Base-by-base conservation (phyloP, 2,329 filamentous ascomycete species). In the Verticillium longisporum region DNA sequence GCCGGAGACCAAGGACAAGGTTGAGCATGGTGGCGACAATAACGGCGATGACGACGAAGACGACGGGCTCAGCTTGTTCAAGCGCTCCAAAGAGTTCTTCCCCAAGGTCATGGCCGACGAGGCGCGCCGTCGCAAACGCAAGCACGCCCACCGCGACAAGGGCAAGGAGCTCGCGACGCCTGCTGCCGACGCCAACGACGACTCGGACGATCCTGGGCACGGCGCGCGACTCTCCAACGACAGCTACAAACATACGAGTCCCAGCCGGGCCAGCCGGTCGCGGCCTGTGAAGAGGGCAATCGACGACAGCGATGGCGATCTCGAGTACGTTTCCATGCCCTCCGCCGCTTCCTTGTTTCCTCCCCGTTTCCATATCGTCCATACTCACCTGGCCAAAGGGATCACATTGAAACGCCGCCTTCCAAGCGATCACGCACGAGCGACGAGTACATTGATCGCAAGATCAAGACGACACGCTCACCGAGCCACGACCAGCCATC, bases 81-180 rank as follows among this genome's bases (percentile, higher is more conserved):
- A 77, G 53, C 79, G 80, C 5, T 75, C 79, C 13, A 79, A 78
- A 63, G 75, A 79, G 61, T 82, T 83, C 68, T 81, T 80, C 58
- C 74, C 77, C 6, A 73, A 75, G 38, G 68, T 79, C 36, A 69
- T 74, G 60, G 75, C 77, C n/a, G 76, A 80, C 36, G 72, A 70
- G 41, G 71, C 76, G 65, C 63, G 65, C 15, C 66, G 64, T 36
- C 62, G 60, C 37, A 64, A 66, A 58, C 59, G 59, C 32, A 65
- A 65, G 60, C 59, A 61, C 21, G 59, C 58, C 6, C 37, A 67
- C 34, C 37, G 59, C 26, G 61, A 64, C 41, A 61, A 37, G 32
- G 57, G 59, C 61, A 50, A 63, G 59, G 61, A 57, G 31, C 58
- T 21, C 15, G 56, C 63, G 11, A 41, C 59, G 14, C n/a, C 45